These are phyloP conservation scores for Cladophialophora immunda DNA, from an alignment of 2,329 filamentous ascomycete species.

Conservation along the genomic window DNA sequence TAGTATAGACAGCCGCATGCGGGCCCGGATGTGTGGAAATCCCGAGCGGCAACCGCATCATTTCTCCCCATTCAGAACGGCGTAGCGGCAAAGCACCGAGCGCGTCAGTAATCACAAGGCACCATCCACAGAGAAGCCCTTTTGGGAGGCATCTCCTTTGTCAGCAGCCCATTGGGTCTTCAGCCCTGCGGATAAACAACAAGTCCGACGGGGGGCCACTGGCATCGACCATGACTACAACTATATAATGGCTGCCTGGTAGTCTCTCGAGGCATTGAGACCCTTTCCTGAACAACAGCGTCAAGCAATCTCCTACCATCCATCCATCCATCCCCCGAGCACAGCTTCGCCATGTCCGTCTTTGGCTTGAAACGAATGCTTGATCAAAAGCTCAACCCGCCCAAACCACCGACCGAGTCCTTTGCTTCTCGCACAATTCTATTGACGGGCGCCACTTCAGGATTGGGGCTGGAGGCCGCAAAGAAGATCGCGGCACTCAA, in stretches of 20 bases:
- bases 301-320: background rate
- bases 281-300: background rate
- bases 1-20: background rate
- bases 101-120: background rate
- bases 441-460: slow-evolving; percentile 61
- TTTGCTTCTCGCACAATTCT: slow-evolving; percentile 58
- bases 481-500: slow-evolving; percentile 56
- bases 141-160: background rate
- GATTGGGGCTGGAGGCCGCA: slow-evolving; percentile 60
- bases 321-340: background rate
- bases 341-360: slow-evolving; percentile 10
- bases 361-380: slow-evolving; percentile 23
- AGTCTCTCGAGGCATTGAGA: slow-evolving; percentile 41
- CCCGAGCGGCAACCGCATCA: background rate
- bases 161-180: background rate
- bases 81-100: background rate
- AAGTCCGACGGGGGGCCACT: background rate
- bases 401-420: slow-evolving; percentile 47
- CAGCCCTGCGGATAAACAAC: slow-evolving; percentile 1
- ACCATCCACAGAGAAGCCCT: too few relatives aligned
- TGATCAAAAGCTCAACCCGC: slow-evolving; percentile 31
- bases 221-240: background rate
- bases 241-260: slow-evolving; percentile 1
- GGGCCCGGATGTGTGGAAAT: background rate
- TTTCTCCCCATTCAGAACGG: background rate